These are phyloP conservation scores for Pezicula neosporulosa DNA, from an alignment of 2,329 filamentous ascomycete genomes.

Conservation along the genomic window DNA sequence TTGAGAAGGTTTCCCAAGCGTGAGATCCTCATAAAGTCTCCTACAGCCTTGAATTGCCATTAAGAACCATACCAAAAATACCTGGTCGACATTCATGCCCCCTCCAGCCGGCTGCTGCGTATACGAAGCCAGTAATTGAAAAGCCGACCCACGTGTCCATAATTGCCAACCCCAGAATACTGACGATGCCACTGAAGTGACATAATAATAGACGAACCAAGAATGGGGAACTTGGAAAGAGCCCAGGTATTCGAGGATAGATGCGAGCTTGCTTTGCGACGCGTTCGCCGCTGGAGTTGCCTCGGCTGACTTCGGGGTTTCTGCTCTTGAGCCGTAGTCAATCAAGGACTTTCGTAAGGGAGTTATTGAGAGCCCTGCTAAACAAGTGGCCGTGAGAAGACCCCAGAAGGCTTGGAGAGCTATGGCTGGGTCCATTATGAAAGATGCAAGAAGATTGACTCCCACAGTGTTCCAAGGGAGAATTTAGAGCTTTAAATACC, in stretches of 20 bases:
- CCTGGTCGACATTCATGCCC: conserved; percentile 56
- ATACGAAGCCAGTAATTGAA: conserved; percentile 43
- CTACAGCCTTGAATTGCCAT: conserved; percentile 73
- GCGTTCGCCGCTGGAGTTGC: neutral
- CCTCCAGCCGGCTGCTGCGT: conserved; percentile 11
- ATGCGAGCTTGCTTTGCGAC: neutral
- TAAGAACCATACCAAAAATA: conserved; percentile 65
- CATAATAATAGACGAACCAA: conserved; percentile 89
- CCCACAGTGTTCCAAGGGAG: too few species aligned
- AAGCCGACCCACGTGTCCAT: conserved; percentile 46
- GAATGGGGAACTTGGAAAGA: conserved; percentile 66
- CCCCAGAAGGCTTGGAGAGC: conserved; percentile 25
- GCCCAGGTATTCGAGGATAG: conserved; percentile 14
- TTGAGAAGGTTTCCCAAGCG: conserved; percentile 57
- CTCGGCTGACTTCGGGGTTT: conserved; percentile 3
- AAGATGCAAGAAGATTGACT: neutral
- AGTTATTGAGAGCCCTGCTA: conserved; percentile 24
- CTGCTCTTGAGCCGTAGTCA: conserved; percentile 26
- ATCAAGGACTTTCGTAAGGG: conserved; percentile 25
- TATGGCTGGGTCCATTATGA: conserved; percentile 19
- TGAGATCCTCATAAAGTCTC: conserved; percentile 71
- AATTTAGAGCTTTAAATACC: too few species aligned
- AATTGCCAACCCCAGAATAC: conserved; percentile 72
- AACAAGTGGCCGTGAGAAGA: conserved; percentile 18
- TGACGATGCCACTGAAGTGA: conserved; percentile 65